Conservation (phyloP, 371 early-diverging fungal species). For the Thermomucor indicae-seudaticae region DNA sequence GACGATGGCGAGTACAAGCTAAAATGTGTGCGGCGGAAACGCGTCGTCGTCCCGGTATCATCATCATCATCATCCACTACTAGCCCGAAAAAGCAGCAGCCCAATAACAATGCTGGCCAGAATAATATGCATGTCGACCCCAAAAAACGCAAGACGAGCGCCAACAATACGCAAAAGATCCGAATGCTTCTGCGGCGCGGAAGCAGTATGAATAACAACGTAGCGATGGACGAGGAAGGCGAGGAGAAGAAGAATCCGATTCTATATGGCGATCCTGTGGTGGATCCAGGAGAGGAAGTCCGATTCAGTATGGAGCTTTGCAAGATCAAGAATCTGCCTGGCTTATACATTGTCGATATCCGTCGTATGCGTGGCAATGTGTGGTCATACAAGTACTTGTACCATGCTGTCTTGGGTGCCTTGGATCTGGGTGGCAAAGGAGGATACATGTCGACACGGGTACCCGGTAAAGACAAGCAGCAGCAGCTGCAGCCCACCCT, state of each 20-base stretch:
- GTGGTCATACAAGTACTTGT: constrained; percentile 91
- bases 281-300: constrained; percentile 83
- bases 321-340: constrained; percentile 83
- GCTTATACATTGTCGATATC: constrained; percentile 89
- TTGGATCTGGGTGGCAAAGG: constrained; percentile 55
- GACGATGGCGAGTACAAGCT: constrained; percentile 72
- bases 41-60: constrained; percentile 5
- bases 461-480: constrained; percentile 2
- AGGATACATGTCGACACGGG: constrained; percentile 27
- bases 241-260: too few species aligned
- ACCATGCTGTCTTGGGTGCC: constrained; percentile 63
- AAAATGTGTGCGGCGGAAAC: constrained; percentile 62
- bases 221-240: neutral
- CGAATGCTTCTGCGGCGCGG: constrained; percentile 34
- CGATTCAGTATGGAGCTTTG: constrained; percentile 86
- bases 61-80: constrained; percentile 2
- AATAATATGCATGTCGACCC: constrained; percentile 2
- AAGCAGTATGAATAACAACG: constrained; percentile 7
- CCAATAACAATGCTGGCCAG: too few species aligned
- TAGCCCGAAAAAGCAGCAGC: too few species aligned
- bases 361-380: constrained; percentile 88
- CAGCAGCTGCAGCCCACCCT: neutral
- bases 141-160: constrained; percentile 16
- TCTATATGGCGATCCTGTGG: constrained; percentile 91
- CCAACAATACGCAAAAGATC: constrained; percentile 15